These are phyloP conservation scores for Chytriomyces sp. DNA, from an alignment of 192 early-diverging fungal species.

Conservation along the genomic window DNA sequence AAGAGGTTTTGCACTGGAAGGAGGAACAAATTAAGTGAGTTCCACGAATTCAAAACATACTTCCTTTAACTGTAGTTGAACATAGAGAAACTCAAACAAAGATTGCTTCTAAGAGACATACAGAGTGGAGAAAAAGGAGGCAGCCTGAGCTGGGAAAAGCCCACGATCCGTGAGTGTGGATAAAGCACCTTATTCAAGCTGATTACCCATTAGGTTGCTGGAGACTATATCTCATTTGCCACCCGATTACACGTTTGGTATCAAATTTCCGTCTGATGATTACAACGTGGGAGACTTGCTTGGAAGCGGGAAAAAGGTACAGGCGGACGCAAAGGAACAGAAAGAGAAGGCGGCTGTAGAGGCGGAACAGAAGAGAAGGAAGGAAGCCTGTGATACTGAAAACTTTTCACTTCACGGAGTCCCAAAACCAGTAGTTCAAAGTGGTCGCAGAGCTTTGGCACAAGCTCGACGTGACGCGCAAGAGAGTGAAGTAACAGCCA, in stretches of 20 bases:
- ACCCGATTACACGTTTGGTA: slow-evolving; percentile 38
- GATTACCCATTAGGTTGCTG: slow-evolving; percentile 15
- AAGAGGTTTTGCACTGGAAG: slow-evolving; percentile 35
- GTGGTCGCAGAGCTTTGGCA: slow-evolving; percentile 14
- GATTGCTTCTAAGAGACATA: slow-evolving; percentile 29
- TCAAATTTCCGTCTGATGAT: slow-evolving; percentile 33
- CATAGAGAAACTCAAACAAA: slow-evolving; percentile 31
- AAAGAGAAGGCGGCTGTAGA: slow-evolving; percentile 7
- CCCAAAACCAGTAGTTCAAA: slow-evolving; percentile 16
- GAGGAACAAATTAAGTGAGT: slow-evolving; percentile 30
- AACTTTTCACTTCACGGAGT: slow-evolving; percentile 5
- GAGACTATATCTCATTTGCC: slow-evolving; percentile 42
- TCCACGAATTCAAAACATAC: background rate
- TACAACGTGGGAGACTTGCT: slow-evolving; percentile 42
- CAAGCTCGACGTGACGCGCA: background rate
- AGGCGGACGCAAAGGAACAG: slow-evolving; percentile 3
- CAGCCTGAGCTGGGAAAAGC: slow-evolving; percentile 41
- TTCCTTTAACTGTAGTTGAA: background rate
- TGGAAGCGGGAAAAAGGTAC: slow-evolving; percentile 19
- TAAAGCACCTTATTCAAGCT: background rate
- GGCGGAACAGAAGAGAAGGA: background rate
- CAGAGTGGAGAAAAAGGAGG: slow-evolving; percentile 31
- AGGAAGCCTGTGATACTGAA: slow-evolving; percentile 6
- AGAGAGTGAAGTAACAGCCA: slow-evolving; percentile 3
- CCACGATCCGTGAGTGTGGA: slow-evolving; percentile 37